Conservation (phyloP, 345 rosid species). For the Arabidopsis suecica region DNA sequence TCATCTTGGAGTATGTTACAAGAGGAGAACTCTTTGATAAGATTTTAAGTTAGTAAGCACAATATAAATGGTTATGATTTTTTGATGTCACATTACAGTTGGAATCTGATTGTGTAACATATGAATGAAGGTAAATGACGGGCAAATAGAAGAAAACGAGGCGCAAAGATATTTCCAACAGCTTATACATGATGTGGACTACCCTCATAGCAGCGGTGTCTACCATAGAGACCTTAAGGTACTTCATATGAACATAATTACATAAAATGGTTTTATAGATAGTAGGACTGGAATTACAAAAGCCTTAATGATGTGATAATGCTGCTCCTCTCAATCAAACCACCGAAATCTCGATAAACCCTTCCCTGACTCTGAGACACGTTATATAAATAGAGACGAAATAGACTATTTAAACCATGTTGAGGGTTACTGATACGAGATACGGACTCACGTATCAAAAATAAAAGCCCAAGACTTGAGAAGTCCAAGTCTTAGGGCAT, state of each 20-base stretch:
- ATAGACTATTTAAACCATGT: no score
- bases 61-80: not conserved
- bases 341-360: no score
- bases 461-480: no score
- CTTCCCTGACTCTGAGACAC: not conserved
- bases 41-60: slow-evolving; percentile 55
- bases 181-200: slow-evolving; percentile 92
- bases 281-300: not conserved
- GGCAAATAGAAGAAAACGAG: slow-evolving; percentile 88
- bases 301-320: not conserved
- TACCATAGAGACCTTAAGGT: slow-evolving; percentile 98
- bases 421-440: no score
- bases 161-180: slow-evolving; percentile 95
- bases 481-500: no score
- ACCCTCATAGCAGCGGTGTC: slow-evolving; percentile 97
- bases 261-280: not conserved
- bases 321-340: no score
- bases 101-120: slow-evolving; percentile 5
- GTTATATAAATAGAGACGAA: no score
- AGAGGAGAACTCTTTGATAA: slow-evolving; percentile 89
- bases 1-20: slow-evolving; percentile 71
- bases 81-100: not conserved
- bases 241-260: not conserved
- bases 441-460: no score
- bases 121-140: slow-evolving; percentile 72